Conservation (phyloP, 75 land plant species). For the Gnetum montanum region DNA sequence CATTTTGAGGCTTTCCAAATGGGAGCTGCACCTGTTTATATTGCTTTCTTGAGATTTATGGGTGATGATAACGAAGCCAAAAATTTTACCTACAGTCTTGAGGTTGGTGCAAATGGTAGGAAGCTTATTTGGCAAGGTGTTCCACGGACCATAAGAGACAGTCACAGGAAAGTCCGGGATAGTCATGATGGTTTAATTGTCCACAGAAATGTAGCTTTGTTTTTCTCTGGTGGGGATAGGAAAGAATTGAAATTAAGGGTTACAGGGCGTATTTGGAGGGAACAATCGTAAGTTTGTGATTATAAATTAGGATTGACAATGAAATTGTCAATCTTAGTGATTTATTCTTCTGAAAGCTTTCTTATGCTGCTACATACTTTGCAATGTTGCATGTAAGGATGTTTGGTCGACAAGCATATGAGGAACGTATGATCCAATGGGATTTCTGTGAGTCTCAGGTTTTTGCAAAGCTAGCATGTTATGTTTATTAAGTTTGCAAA, state of each 20-base stretch:
- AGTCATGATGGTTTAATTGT: constrained; percentile 41
- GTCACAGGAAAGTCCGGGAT: constrained; percentile 37
- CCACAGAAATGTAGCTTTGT: constrained; percentile 42
- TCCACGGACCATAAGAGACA: constrained; percentile 33
- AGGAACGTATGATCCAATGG: too few relatives aligned
- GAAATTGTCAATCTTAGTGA: too few relatives aligned
- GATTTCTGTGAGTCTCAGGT: too few relatives aligned
- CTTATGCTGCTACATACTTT: too few relatives aligned
- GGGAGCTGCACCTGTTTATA: constrained; percentile 36
- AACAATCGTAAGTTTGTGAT: constrained; percentile 17
- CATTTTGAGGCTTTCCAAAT: constrained; percentile 73
- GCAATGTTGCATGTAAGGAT: too few relatives aligned
- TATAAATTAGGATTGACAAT: too few relatives aligned
- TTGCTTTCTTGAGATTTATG: constrained; percentile 30
- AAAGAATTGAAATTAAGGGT: constrained; percentile 41
- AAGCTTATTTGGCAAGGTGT: constrained; percentile 38
- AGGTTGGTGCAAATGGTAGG: constrained; percentile 33
- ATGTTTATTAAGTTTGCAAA: too few relatives aligned
- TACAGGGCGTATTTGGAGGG: constrained; percentile 49
- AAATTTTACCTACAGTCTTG: constrained; percentile 31
- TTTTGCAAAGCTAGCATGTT: too few relatives aligned
- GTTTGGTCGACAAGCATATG: too few relatives aligned
- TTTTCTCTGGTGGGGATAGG: constrained; percentile 41
- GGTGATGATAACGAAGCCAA: constrained; percentile 14
- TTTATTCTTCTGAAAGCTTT: too few relatives aligned